Evolutionary conservation across 176 grass and related monocot genomes (phyloP).

Genomic region (Cenchrus americanus): DNA sequence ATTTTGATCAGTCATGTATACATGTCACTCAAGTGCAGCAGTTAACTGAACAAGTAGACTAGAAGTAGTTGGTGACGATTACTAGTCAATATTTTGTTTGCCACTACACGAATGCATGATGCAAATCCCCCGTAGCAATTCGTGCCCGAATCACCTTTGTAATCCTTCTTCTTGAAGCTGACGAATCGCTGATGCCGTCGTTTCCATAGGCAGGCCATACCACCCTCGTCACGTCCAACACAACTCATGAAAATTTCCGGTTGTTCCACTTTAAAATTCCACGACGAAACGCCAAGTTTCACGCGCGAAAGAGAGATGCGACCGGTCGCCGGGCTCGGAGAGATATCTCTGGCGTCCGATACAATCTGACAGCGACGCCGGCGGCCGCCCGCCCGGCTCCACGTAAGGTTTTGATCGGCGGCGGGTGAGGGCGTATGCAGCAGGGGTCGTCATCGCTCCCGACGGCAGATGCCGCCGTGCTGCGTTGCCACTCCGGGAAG

Average conservation of each 20-base stretch:
- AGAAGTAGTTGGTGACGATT: neutral
- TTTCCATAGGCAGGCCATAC: neutral
- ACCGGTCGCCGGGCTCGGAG: neutral
- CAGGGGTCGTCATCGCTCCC: neutral
- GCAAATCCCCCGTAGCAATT: neutral
- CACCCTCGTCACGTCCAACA: neutral
- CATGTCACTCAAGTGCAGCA: neutral
- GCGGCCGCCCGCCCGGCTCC: neutral
- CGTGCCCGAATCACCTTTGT: neutral
- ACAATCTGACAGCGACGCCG: slow-evolving; percentile 30
- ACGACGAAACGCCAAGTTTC: neutral
- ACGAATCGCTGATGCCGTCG: neutral
- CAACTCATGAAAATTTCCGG: slow-evolving; percentile 7
- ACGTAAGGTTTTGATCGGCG: neutral
- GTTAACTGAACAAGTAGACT: neutral
- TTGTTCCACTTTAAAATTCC: neutral
- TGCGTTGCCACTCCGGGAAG: neutral
- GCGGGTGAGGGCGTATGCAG: neutral
- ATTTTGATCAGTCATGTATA: neutral
- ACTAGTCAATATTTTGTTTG: no score
- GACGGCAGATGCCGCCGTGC: neutral
- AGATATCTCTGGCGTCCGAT: slow-evolving; percentile 18
- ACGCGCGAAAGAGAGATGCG: neutral
- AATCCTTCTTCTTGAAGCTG: neutral
- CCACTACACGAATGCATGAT: slow-evolving; percentile 25